phyloP scores from a whole-genome alignment of 345 rosid genomes.

The Pistacia atlantica region DNA sequence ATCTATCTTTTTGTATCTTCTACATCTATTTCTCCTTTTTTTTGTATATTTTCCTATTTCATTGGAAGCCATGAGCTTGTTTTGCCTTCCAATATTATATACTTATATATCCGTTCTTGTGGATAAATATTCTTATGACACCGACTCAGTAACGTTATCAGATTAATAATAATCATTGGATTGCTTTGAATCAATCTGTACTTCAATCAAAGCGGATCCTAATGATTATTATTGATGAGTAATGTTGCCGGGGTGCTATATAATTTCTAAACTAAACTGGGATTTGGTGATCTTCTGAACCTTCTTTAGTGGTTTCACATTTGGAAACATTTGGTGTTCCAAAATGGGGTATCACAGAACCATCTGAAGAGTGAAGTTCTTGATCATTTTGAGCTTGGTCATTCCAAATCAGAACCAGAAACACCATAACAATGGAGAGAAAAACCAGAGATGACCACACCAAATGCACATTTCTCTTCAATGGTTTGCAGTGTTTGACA shows the following conservation, averaged over 20 bases:
- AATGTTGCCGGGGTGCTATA: neutral
- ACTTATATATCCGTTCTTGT: too few species aligned
- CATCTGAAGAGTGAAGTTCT: slow-evolving; percentile 25
- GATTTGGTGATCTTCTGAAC: slow-evolving; percentile 6
- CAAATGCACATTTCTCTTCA: slow-evolving; percentile 45
- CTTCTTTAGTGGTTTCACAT: slow-evolving; percentile 11
- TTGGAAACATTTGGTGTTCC: slow-evolving; percentile 13
- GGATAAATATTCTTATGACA: too few species aligned
- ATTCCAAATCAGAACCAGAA: slow-evolving; percentile 46
- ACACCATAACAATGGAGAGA: slow-evolving; percentile 50
- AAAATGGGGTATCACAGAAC: slow-evolving; percentile 42
- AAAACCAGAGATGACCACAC: slow-evolving; percentile 52
- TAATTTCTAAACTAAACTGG: slow-evolving; percentile 22
- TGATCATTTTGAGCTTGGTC: slow-evolving; percentile 29
- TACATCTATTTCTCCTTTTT: neutral
- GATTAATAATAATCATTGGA: too few species aligned
- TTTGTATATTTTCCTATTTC: neutral
- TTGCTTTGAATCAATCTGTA: too few species aligned
- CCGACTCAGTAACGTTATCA: too few species aligned
- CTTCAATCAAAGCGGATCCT: too few species aligned
- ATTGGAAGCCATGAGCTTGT: slow-evolving; percentile 26
- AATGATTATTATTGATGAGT: too few species aligned
- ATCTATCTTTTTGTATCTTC: neutral
- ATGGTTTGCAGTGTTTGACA: slow-evolving; percentile 49
- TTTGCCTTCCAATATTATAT: slow-evolving; percentile 6